Percentiles rank a stretch among this genome's conserved stretches.
Evolutionary conservation across 495 filamentous ascomycete genomes (phyloP).

Genomic region (Penicillium taxi): DNA sequence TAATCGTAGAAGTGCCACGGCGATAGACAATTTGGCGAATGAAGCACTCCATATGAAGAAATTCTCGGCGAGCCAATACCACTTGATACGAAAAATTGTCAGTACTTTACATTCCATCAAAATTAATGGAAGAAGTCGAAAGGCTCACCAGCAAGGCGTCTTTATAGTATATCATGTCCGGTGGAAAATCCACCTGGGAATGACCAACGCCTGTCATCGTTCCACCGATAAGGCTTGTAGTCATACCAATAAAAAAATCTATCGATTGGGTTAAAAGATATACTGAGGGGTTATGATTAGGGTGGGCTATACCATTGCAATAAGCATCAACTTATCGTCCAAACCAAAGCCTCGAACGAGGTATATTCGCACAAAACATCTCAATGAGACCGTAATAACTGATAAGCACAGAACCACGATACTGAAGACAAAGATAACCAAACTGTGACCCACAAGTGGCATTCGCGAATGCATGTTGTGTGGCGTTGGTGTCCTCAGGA

Average conservation of each 20-base stretch:
- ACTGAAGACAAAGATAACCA: conserved; percentile 14
- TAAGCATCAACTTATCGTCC: conserved; percentile 24
- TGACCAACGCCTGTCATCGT: conserved; percentile 16
- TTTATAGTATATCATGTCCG: conserved; percentile 1
- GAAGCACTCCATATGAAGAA: conserved; percentile 29
- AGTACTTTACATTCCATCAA: conserved; percentile 3
- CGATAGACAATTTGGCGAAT: conserved; percentile 34
- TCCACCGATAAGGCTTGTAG: conserved; percentile 8
- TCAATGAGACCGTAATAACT: conserved; percentile 13
- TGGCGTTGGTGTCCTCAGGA: too few relatives aligned
- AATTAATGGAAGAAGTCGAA: too few relatives aligned
- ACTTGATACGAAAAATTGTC: conserved; percentile 3
- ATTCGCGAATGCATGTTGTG: too few relatives aligned
- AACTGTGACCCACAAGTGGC: conserved; percentile 5
- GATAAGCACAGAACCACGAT: conserved; percentile 16
- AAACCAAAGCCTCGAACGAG: conserved; percentile 22
- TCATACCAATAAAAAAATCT: conserved; percentile 13
- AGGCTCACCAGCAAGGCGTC: conserved; percentile 13
- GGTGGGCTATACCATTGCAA: conserved; percentile 11
- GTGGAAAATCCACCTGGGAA: conserved; percentile 9
- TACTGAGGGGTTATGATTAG: background rate
- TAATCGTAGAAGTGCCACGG: conserved; percentile 35
- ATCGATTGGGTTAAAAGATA: background rate
- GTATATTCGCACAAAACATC: conserved; percentile 21
- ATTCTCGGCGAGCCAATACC: conserved; percentile 26